Evolutionary conservation across 1,139 yeast species (phyloP).

Genomic region (Pichia sp.): DNA sequence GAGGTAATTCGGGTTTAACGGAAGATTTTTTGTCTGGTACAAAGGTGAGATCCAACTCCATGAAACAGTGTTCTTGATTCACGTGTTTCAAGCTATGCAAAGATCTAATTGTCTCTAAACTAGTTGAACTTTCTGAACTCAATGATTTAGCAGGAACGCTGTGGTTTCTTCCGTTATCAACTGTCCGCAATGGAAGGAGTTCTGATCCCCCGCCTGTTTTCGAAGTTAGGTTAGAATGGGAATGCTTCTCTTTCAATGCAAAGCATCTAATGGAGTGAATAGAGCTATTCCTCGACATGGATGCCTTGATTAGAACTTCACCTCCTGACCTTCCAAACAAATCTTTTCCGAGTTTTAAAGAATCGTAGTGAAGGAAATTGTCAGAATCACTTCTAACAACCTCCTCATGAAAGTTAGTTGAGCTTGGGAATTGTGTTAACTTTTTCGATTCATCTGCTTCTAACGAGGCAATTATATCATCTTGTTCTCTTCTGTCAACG

Average conservation of each 20-base stretch:
- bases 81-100: constrained; percentile 1
- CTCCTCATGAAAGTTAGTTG: constrained; percentile 16
- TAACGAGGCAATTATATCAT: constrained; percentile 15
- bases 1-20: constrained; percentile 16
- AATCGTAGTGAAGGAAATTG: constrained; percentile 9
- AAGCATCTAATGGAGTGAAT: constrained; percentile 8
- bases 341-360: constrained; percentile 8
- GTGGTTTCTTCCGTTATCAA: background rate
- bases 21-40: constrained; percentile 2
- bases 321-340: constrained; percentile 12
- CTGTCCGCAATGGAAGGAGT: background rate
- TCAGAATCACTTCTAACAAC: constrained; percentile 9
- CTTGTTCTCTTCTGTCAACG: constrained; percentile 16
- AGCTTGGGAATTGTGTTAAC: constrained; percentile 8
- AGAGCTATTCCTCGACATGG: constrained; percentile 11
- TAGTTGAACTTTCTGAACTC: constrained; percentile 3
- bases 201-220: background rate
- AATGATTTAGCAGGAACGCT: background rate
- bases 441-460: constrained; percentile 12
- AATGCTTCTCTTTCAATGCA: constrained; percentile 8
- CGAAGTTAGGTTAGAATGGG: background rate
- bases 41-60: constrained; percentile 9
- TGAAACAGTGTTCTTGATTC: constrained; percentile 11
- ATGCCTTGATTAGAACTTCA: constrained; percentile 11
- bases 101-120: constrained; percentile 7